Base-by-base conservation (phyloP, 495 filamentous ascomycete species). In the Pseudomonodictys pantanalensis region DNA sequence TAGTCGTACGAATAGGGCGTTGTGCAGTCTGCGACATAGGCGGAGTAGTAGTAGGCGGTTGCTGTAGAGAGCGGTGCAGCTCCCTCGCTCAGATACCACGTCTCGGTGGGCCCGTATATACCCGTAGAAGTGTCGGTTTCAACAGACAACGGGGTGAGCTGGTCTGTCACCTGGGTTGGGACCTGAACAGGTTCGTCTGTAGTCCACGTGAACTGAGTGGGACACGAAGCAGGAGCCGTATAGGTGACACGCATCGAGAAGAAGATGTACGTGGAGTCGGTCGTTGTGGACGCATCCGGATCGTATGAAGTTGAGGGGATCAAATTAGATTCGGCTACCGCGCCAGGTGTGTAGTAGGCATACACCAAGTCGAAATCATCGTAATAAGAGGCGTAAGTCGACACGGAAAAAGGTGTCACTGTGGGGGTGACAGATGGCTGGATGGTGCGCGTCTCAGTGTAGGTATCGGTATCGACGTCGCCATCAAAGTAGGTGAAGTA, bases 151-250 rank as follows among this genome's bases (percentile, higher is more conserved):
- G 58, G 49, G 1, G 47, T 32, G 23, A 44, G 5, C 20, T 48
- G 42, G 15, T 42, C 52, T 9, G 17, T 30, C 32, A 58, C 55
- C n/a, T 58, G 15, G 5, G 44, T 44, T 17, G 55, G 55, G 15
- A 50, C 23, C n/a, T 20, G 41, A 2, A 58, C 44, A 25, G 1
- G 23, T n/a, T 39, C 43, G 25, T 29, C 18, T 5, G 55, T 58
- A 15, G 26, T 26, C 20, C 23, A 58, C n/a, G 26, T 50, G 44
- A 49, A 58, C 7, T 23, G 15, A 2, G 29, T 28, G 15, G 55
- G 17, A 32, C 55, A 58, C 7, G 29, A 48, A 9, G 55, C 18
- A 15, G 55, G 55, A 17, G 55, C 44, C 18, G 55, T 58, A 15
- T 50, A 58, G 1, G 44, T 48, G 2, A 58, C 55, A 8, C 28